A percentile compares a stretch with the other conserved stretches of the same genome.
These are phyloP conservation scores for Daldinia decipiens DNA, from an alignment of 495 filamentous ascomycete species.

Conservation along the genomic window DNA sequence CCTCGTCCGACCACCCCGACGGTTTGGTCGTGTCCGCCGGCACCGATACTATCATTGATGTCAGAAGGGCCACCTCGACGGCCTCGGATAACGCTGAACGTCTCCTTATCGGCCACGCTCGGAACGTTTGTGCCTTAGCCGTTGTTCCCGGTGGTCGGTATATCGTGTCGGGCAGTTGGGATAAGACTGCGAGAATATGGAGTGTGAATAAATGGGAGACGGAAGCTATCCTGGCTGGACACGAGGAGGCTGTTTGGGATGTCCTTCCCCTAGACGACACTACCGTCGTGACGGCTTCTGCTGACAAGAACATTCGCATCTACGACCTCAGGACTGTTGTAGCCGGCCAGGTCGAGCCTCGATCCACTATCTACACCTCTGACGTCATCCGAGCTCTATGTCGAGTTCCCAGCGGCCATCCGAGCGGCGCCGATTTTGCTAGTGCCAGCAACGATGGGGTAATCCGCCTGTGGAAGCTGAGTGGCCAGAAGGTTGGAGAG, in stretches of 20 bases:
- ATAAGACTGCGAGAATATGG: constrained; percentile 85
- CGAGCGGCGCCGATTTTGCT: constrained; percentile 85
- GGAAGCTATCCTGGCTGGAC: constrained; percentile 74
- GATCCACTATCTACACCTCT: constrained; percentile 76
- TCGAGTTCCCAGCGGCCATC: constrained; percentile 77
- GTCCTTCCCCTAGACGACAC: constrained; percentile 84
- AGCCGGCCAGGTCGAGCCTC: constrained; percentile 79
- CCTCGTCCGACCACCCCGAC: constrained; percentile 74
- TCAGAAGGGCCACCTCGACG: constrained; percentile 69
- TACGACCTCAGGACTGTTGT: constrained; percentile 75
- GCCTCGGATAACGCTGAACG: constrained; percentile 81
- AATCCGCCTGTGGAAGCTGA: constrained; percentile 83
- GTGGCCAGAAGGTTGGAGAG: constrained; percentile 75
- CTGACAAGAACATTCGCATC: constrained; percentile 87
- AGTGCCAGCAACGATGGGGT: constrained; percentile 89
- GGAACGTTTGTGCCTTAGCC: constrained; percentile 89
- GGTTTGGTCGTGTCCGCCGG: constrained; percentile 89
- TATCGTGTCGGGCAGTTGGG: constrained; percentile 96
- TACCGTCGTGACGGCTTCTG: constrained; percentile 89
- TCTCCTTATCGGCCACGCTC: constrained; percentile 83
- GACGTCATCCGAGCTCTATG: constrained; percentile 90
- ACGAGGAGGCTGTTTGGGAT: constrained; percentile 84
- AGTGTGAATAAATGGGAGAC: constrained; percentile 78
- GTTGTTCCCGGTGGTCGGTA: constrained; percentile 72
- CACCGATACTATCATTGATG: constrained; percentile 92